These are phyloP conservation scores for Asterella californica DNA, from an alignment of 225 moss, liverwort and hornwort genomes.

Conservation along the genomic window DNA sequence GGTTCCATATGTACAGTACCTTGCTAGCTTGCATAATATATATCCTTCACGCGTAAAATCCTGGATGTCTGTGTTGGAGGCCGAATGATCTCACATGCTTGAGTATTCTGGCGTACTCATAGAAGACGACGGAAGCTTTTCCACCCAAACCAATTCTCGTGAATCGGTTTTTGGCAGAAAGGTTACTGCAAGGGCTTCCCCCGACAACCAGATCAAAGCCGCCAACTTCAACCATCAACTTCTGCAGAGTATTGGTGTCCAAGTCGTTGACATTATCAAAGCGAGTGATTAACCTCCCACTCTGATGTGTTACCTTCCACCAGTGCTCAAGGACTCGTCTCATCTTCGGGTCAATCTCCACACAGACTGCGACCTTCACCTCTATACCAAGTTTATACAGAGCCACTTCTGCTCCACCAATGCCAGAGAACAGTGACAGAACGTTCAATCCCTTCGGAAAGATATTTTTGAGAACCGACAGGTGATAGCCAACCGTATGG, in stretches of 20 bases:
- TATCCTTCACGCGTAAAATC: neutral
- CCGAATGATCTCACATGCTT: constrained; percentile 9
- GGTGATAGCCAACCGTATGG: constrained; percentile 71
- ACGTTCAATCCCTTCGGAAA: constrained; percentile 66
- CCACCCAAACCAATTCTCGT: constrained; percentile 58
- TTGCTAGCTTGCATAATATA: too few species aligned
- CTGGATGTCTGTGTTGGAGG: neutral
- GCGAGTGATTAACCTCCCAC: constrained; percentile 46
- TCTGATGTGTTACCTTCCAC: constrained; percentile 70
- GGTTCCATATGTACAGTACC: too few species aligned
- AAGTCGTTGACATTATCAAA: constrained; percentile 54
- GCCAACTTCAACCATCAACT: constrained; percentile 41
- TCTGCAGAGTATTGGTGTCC: constrained; percentile 34
- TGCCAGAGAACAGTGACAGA: constrained; percentile 77
- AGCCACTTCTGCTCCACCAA: constrained; percentile 91
- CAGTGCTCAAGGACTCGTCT: constrained; percentile 62
- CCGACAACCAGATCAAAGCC: constrained; percentile 88
- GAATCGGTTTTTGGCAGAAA: constrained; percentile 67
- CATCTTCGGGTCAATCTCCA: constrained; percentile 60
- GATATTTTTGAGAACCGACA: constrained; percentile 65
- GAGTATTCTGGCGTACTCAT: constrained; percentile 72
- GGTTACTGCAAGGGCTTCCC: constrained; percentile 79
- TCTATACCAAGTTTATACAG: constrained; percentile 66
- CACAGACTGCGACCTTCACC: constrained; percentile 71
- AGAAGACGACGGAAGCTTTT: constrained; percentile 60